A percentile compares a stretch with the other conserved stretches of the same genome.
These are phyloP conservation scores for Lentinula guzmanii DNA, from an alignment of 768 basidiomycete genomes.

Conservation along the genomic window DNA sequence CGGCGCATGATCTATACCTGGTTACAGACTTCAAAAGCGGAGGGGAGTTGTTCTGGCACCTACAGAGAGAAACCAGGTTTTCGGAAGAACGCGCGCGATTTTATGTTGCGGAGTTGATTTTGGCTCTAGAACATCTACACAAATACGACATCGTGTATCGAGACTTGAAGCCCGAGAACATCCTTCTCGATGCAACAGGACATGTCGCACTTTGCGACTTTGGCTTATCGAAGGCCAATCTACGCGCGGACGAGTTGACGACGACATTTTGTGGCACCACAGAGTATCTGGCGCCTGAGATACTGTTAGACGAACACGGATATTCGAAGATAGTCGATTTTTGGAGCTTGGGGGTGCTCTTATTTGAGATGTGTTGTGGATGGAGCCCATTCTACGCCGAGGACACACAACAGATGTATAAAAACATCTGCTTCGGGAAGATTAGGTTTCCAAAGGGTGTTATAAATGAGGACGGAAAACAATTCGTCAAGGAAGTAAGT, in stretches of 20 bases:
- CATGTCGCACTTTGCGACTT: constrained; percentile 99
- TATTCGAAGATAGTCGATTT: constrained; percentile 99
- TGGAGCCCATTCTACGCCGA: constrained; percentile 99
- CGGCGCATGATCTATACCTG: constrained; percentile 89
- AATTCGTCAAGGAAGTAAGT: constrained; percentile 97
- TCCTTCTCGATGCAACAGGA: constrained; percentile 95
- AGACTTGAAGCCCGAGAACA: constrained; percentile 98
- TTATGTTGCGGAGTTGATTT: constrained; percentile 92
- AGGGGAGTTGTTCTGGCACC: constrained; percentile 97
- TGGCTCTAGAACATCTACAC: constrained; percentile 95
- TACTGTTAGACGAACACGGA: constrained; percentile 96
- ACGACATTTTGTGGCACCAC: constrained; percentile 99
- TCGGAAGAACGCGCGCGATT: constrained; percentile 90
- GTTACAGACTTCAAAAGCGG: constrained; percentile 99
- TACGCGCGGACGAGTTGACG: constrained; percentile 91
- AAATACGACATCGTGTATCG: constrained; percentile 96
- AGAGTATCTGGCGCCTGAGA: constrained; percentile 97
- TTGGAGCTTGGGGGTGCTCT: constrained; percentile 91
- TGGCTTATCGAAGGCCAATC: constrained; percentile 93
- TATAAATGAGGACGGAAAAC: constrained; percentile 96
- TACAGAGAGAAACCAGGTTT: constrained; percentile 94
- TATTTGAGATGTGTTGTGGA: constrained; percentile 99
- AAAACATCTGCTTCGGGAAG: constrained; percentile 98
- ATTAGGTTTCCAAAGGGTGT: constrained; percentile 97
- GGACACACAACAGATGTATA: constrained; percentile 99